A percentile compares a stretch with the other conserved stretches of the same genome.
phyloP scores from a whole-genome alignment of 2,329 filamentous ascomycete species.

The Phaeomoniella chlamydospora region DNA sequence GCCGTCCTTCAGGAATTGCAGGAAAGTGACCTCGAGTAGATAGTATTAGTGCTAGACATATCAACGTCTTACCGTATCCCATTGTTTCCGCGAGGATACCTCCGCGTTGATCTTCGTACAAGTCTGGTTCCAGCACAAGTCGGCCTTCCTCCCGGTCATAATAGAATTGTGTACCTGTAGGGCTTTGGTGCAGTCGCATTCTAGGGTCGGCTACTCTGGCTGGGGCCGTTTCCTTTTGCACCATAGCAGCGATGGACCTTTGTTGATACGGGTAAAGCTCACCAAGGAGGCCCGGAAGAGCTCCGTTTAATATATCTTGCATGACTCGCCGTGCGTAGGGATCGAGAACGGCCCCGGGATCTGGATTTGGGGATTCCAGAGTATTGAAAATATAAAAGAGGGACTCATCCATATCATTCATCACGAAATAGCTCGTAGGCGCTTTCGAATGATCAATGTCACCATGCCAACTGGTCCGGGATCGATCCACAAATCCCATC shows the following conservation, averaged over 20 bases:
- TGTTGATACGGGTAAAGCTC: slow-evolving; percentile 65
- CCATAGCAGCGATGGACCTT: slow-evolving; percentile 67
- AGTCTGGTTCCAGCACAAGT: slow-evolving; percentile 49
- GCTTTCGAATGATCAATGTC: slow-evolving; percentile 6
- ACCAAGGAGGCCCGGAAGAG: slow-evolving; percentile 32
- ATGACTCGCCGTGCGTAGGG: slow-evolving; percentile 20
- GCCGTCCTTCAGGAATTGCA: slow-evolving; percentile 47
- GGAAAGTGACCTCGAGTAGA: slow-evolving; percentile 59
- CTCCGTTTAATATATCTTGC: slow-evolving; percentile 16
- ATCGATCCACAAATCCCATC: slow-evolving; percentile 24
- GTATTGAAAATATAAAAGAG: slow-evolving; percentile 37
- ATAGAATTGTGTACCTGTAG: slow-evolving; percentile 51
- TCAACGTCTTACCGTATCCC: slow-evolving; percentile 69
- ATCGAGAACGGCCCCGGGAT: slow-evolving; percentile 16
- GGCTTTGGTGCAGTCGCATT: slow-evolving; percentile 44
- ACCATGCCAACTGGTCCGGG: slow-evolving; percentile 23
- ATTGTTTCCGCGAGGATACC: slow-evolving; percentile 37
- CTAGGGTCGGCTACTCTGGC: slow-evolving; percentile 58
- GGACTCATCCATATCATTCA: slow-evolving; percentile 22
- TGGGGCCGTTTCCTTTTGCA: slow-evolving; percentile 61
- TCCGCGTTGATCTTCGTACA: slow-evolving; percentile 60
- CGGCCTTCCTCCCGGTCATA: slow-evolving; percentile 51
- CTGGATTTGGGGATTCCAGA: slow-evolving; percentile 22
- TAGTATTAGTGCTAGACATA: slow-evolving; percentile 63
- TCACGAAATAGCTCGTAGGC: slow-evolving; percentile 6